A percentile compares a stretch with the other conserved stretches of the same genome.
phyloP scores from a whole-genome alignment of 305 asterid species.

The Solanum aculeatissimum region DNA sequence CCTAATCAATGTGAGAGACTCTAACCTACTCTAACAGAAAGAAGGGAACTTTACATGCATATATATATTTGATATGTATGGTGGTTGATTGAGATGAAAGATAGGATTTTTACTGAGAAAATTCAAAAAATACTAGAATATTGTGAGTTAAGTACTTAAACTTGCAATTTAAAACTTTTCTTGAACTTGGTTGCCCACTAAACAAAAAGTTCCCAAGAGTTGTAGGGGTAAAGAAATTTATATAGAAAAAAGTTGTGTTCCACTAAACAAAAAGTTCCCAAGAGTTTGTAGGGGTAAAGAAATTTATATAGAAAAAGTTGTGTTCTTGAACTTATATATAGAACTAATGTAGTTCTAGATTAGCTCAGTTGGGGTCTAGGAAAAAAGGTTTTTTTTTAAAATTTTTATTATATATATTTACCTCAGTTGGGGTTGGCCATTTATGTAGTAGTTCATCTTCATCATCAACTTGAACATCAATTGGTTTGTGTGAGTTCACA shows the following conservation, averaged over 20 bases:
- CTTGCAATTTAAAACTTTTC: not conserved
- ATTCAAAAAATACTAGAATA: not conserved
- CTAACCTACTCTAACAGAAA: not conserved
- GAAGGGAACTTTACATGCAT: not conserved
- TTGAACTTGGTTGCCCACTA: not conserved
- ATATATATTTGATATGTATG: not conserved
- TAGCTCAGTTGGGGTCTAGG: not conserved
- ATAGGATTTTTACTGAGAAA: not conserved
- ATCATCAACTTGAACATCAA: conserved; percentile 26
- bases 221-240: not conserved
- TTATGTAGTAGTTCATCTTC: conserved; percentile 39
- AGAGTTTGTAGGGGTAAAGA: not conserved
- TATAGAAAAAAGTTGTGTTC: not conserved
- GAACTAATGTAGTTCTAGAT: not conserved
- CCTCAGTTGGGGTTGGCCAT: conserved; percentile 80
- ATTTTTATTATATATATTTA: not conserved
- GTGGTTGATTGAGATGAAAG: not conserved
- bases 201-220: not conserved
- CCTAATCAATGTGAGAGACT: not conserved
- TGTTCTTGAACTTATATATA: not conserved
- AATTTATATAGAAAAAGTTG: not conserved
- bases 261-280: not conserved
- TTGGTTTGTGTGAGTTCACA: conserved; percentile 35
- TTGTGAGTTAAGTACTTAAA: not conserved
- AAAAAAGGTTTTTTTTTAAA: not conserved